phyloP scores from a whole-genome alignment of 352 stramenopile genomes.

The Globisporangium heterothallicum region DNA sequence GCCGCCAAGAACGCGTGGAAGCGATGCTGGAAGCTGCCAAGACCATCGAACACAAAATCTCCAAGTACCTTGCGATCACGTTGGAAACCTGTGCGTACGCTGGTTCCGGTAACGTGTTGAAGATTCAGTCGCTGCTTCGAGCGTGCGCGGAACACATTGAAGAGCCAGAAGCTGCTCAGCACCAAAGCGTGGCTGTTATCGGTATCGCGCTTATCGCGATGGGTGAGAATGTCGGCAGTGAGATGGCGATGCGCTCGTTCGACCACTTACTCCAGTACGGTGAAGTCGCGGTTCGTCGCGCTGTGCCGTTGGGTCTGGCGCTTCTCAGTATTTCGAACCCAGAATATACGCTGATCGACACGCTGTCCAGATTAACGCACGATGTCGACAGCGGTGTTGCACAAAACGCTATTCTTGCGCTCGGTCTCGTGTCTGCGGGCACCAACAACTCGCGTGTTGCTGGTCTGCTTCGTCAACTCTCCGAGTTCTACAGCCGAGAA shows the following conservation, averaged over 20 bases:
- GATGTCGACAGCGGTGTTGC: conserved; percentile 95
- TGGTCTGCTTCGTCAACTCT: conserved; percentile 94
- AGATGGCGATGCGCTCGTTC: conserved; percentile 99
- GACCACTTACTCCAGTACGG: conserved; percentile 99
- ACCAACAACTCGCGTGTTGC: conserved; percentile 99
- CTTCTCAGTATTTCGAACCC: conserved; percentile 97
- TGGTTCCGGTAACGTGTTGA: conserved; percentile 98
- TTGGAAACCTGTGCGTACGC: conserved; percentile 98
- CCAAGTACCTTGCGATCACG: conserved; percentile 95
- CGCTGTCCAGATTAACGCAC: conserved; percentile 97
- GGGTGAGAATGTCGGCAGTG: conserved; percentile 94
- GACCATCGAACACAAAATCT: conserved; percentile 97
- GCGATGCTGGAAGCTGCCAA: conserved; percentile 97
- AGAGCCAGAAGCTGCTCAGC: conserved; percentile 66
- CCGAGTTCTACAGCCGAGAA: conserved; percentile 98
- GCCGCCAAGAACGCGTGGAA: conserved; percentile 93
- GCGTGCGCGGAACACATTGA: conserved; percentile 96
- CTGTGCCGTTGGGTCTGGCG: conserved; percentile 95
- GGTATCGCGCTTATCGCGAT: conserved; percentile 98
- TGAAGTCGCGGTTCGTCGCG: conserved; percentile 95
- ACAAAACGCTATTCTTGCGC: conserved; percentile 96
- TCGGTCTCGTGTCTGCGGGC: conserved; percentile 95
- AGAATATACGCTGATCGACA: conserved; percentile 95
- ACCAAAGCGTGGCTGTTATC: conserved; percentile 94
- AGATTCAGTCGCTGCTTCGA: conserved; percentile 97